phyloP scores from a whole-genome alignment of 768 basidiomycete species.

The Boletus subcaerulescens region DNA sequence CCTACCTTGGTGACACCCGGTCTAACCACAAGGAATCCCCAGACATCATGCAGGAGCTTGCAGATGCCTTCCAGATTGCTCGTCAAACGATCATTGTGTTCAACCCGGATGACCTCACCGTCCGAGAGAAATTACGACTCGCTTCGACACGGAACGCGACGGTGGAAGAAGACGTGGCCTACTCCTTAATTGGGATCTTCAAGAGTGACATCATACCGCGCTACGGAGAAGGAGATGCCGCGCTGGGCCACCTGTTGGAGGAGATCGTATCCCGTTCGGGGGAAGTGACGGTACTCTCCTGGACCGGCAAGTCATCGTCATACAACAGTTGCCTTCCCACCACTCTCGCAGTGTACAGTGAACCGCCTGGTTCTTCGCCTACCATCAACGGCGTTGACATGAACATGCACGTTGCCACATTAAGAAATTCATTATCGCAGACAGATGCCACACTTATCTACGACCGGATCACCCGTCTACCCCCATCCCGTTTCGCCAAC shows the following conservation, averaged over 20 bases:
- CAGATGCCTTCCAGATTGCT: conserved; percentile 1
- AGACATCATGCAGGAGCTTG: conserved; percentile 9
- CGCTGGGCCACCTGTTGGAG: conserved; percentile 5
- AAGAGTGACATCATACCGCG: not conserved
- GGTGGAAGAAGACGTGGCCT: too few species aligned
- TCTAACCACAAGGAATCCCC: conserved; percentile 10
- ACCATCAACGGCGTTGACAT: not conserved
- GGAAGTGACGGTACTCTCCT: too few species aligned
- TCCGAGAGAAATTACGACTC: not conserved
- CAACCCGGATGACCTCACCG: not conserved
- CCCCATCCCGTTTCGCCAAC: not conserved
- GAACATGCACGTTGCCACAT: too few species aligned
- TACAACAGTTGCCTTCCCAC: conserved; percentile 1
- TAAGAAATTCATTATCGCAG: not conserved
- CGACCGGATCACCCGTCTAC: not conserved
- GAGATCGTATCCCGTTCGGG: too few species aligned
- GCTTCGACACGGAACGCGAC: too few species aligned
- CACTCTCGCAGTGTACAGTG: not conserved
- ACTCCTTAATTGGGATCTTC: not conserved
- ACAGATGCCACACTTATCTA: not conserved
- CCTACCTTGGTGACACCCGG: conserved; percentile 2
- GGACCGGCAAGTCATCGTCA: not conserved
- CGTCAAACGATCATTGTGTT: conserved; percentile 1
- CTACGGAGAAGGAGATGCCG: conserved; percentile 6
- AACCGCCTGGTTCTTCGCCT: not conserved